Percentiles rank a stretch among this genome's conserved stretches.
phyloP scores from a whole-genome alignment of 306 rosid genomes.

The Casuarina cunninghamiana region DNA sequence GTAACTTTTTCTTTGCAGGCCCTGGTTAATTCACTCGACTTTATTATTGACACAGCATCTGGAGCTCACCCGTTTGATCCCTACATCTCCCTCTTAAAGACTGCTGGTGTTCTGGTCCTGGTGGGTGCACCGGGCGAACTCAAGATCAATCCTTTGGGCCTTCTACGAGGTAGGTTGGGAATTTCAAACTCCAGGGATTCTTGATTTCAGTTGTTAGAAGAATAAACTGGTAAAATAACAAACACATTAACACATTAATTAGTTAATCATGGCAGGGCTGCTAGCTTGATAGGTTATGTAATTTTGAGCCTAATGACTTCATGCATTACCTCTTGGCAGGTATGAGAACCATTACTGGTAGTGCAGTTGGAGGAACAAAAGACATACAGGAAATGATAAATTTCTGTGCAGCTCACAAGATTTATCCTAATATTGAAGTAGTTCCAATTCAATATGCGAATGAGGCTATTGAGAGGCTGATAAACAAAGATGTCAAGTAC shows the following conservation, averaged over 20 bases:
- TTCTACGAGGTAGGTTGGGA: constrained; percentile 46
- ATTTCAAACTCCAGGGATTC: constrained; percentile 1
- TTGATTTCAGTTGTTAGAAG: neutral
- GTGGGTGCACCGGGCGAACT: constrained; percentile 76
- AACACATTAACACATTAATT: too few relatives aligned
- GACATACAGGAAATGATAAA: constrained; percentile 69
- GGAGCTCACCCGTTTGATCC: constrained; percentile 86
- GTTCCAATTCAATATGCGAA: constrained; percentile 69
- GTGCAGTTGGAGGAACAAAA: constrained; percentile 59
- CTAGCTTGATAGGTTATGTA: too few relatives aligned
- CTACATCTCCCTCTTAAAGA: constrained; percentile 67
- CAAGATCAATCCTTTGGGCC: constrained; percentile 65
- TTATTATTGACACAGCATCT: constrained; percentile 76
- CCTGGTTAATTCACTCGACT: constrained; percentile 62
- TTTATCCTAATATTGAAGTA: constrained; percentile 70
- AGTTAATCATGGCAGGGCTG: too few relatives aligned
- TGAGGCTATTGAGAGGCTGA: constrained; percentile 74
- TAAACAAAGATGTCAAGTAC: constrained; percentile 65
- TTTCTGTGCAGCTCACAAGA: constrained; percentile 60
- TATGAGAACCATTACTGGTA: constrained; percentile 58
- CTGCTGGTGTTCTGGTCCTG: constrained; percentile 52
- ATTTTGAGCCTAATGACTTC: neutral
- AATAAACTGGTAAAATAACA: neutral
- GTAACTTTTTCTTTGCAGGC: constrained; percentile 40
- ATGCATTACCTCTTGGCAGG: constrained; percentile 42